Conservation (phyloP, 306 rosid genomes). For the Dryas octopetala region DNA sequence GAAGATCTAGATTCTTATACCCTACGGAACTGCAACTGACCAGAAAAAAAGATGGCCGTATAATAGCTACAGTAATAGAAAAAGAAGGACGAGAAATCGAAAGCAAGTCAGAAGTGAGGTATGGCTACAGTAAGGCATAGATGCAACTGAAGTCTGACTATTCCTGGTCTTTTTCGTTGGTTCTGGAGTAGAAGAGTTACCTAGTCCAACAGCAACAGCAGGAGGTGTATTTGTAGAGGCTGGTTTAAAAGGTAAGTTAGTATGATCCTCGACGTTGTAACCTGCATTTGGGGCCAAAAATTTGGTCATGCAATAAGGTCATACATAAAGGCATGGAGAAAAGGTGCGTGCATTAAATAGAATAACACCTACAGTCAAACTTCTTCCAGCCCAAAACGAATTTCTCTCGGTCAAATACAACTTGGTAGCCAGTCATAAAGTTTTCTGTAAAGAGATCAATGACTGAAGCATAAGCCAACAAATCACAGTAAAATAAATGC, state of each 20-base stretch:
- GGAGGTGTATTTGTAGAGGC: constrained; percentile 60
- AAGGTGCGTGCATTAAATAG: constrained; percentile 12
- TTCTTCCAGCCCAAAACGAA: constrained; percentile 84
- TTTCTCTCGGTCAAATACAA: constrained; percentile 85
- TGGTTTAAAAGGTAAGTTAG: constrained; percentile 33
- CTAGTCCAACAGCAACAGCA: constrained; percentile 65
- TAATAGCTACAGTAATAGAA: constrained; percentile 27
- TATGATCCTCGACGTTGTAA: constrained; percentile 60
- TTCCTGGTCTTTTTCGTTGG: constrained; percentile 35
- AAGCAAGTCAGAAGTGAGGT: constrained; percentile 39
- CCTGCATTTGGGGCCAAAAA: constrained; percentile 48
- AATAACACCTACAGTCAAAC: constrained; percentile 61
- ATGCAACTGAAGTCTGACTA: constrained; percentile 44
- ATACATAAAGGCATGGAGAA: constrained; percentile 15
- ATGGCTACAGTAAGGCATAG: constrained; percentile 31
- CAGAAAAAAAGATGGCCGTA: constrained; percentile 28
- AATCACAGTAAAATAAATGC: constrained; percentile 12
- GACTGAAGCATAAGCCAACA: constrained; percentile 20
- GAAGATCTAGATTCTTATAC: constrained; percentile 2
- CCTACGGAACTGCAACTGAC: constrained; percentile 7
- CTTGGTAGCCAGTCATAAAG: constrained; percentile 87
- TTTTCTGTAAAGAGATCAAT: constrained; percentile 62
- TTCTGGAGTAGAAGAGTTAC: constrained; percentile 47
- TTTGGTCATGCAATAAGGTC: constrained; percentile 7
- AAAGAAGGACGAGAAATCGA: constrained; percentile 32